Base-by-base conservation (phyloP, 208 protist species). In the Leishmania amazonensis region DNA sequence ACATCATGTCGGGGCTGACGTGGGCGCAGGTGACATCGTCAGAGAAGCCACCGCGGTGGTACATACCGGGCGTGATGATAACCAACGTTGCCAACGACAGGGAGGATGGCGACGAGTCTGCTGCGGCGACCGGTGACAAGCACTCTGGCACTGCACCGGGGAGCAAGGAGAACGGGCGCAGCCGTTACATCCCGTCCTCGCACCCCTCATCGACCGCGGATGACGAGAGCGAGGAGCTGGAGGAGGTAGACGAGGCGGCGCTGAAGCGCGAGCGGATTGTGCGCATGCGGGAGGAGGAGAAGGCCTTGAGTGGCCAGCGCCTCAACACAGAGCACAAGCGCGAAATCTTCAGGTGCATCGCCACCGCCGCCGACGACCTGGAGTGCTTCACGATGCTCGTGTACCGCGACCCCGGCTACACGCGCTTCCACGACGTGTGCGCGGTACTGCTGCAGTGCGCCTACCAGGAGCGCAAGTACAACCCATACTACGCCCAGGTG, bases 361-460 rank as follows among this genome's bases (percentile, higher is more conserved):
- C 85, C 11, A 85, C 78, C 72, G 85, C 94, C 38, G 84, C 89
- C 1, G 94, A 96, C 81, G 94, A 96, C 72, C 51, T 96, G 40
- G 94, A 97, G 85, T 93, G 88, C 84, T 97, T 95, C 77, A 90
- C 76, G 62, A 80, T 94, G 80, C 92, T 97, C 70, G 94, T 96
- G 89, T 85, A 94, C 72, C 90, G 92, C 35, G 92, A 96, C 78
- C 90, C 88, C 38, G 80, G 88, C 51, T 91, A 90, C 83, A 89
- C 79, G n/a, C 91, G 88, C 53, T 88, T 95, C 35, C 89, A 93
- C 81, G 92, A 96, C 70, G 85, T 89, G 31, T 88, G 88, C 77
- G 57, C 81, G 19, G 91, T 96, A 57, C 78, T 96, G 42, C 65
- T 97, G 45, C 94, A 97, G 85, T 95, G 90, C 79, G 85, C 81